Evolutionary conservation across 176 grass and related monocot genomes (phyloP).

Genomic region (Pontederia crassipes): DNA sequence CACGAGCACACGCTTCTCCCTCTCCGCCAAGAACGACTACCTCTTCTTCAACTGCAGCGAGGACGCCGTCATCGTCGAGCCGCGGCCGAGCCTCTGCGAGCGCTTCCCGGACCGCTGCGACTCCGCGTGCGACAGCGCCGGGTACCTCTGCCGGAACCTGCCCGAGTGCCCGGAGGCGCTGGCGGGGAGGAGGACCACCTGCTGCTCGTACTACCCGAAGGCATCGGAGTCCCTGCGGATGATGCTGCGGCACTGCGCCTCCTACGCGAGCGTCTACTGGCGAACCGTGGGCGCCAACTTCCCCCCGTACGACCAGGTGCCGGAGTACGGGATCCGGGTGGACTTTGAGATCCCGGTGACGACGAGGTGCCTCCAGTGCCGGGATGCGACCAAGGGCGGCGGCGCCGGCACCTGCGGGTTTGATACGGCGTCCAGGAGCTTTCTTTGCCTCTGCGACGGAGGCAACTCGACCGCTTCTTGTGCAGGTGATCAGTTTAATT

Average conservation of each 20-base stretch:
- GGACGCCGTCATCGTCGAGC: conserved; percentile 56
- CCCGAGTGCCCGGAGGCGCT: conserved; percentile 46
- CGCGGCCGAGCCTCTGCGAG: conserved; percentile 59
- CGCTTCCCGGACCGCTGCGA: conserved; percentile 66
- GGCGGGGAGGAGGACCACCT: conserved; percentile 35
- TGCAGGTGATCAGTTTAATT: conserved; percentile 30
- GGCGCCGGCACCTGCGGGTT: conserved; percentile 66
- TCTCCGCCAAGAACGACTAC: conserved; percentile 74
- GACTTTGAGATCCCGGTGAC: conserved; percentile 92
- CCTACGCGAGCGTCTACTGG: conserved; percentile 76
- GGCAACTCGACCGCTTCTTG: conserved; percentile 69
- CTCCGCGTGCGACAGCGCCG: conserved; percentile 77
- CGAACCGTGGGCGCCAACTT: conserved; percentile 44
- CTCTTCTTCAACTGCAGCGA: conserved; percentile 82
- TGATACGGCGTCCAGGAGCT: conserved; percentile 41
- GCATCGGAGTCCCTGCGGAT: conserved; percentile 50
- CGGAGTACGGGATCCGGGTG: conserved; percentile 67
- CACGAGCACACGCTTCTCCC: conserved; percentile 86
- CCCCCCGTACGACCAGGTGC: conserved; percentile 79
- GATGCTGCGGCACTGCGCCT: conserved; percentile 67
- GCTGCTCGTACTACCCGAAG: conserved; percentile 63
- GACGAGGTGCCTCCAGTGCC: conserved; percentile 70
- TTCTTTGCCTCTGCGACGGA: conserved; percentile 66
- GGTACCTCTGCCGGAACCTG: conserved; percentile 81
- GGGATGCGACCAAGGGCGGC: conserved; percentile 41